Evolutionary conservation across 2,329 filamentous ascomycete genomes (phyloP).

Genomic region (Pseudocercospora fijiensis): DNA sequence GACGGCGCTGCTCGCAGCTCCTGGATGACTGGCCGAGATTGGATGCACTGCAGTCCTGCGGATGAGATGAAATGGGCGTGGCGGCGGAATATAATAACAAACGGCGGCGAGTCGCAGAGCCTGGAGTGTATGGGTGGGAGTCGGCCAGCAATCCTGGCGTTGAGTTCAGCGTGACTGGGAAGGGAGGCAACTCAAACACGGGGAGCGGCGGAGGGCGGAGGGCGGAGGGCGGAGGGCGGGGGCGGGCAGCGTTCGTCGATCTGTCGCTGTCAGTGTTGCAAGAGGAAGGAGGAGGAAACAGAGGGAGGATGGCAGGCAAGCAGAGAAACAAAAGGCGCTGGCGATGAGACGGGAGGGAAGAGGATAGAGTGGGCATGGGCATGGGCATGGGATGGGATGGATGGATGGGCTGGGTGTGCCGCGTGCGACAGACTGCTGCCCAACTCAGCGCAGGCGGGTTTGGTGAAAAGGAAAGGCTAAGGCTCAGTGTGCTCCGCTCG

Average conservation of each 20-base stretch:
- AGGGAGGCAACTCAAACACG: constrained; percentile 17
- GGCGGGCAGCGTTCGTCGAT: constrained; percentile 23
- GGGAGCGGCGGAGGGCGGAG: no score
- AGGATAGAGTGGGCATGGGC: neutral
- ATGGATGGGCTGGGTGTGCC: neutral
- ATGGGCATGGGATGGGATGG: neutral
- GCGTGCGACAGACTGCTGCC: neutral
- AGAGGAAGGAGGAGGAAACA: constrained; percentile 2
- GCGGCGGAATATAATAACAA: constrained; percentile 14
- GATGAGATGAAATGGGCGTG: no score
- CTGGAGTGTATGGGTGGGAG: constrained; percentile 10
- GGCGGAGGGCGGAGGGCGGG: no score
- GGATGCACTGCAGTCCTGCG: constrained; percentile 7
- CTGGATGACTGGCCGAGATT: constrained; percentile 9
- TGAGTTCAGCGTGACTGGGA: constrained; percentile 14
- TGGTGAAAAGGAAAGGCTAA: no score
- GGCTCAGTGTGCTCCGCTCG: constrained; percentile 10
- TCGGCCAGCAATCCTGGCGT: constrained; percentile 21
- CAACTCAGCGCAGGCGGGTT: constrained; percentile 7
- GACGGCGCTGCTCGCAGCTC: constrained; percentile 7
- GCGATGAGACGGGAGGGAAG: neutral
- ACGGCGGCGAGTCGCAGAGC: constrained; percentile 19
- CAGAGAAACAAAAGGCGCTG: constrained; percentile 2
- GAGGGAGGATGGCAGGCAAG: constrained; percentile 6
- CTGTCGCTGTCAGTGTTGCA: constrained; percentile 7